Evolutionary conservation across 148 eudicot genomes (phyloP).

Genomic region (Diospyros lotus): DNA sequence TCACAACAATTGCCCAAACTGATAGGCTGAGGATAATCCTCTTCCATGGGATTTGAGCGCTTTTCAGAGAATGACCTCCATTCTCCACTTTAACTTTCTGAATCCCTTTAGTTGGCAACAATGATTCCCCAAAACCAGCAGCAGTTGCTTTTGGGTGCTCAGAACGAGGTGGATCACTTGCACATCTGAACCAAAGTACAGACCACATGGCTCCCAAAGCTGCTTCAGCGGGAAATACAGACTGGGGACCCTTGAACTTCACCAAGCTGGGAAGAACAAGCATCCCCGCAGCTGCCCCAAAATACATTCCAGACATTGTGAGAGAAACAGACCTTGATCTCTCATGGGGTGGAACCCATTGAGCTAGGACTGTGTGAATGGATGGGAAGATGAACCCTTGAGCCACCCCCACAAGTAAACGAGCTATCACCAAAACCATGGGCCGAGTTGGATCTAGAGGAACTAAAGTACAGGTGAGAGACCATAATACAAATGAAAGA

Average conservation of each 20-base stretch:
- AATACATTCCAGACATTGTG: slow-evolving; percentile 90
- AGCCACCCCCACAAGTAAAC: slow-evolving; percentile 82
- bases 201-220: slow-evolving; percentile 80
- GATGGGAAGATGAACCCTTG: slow-evolving; percentile 81
- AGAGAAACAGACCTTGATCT: slow-evolving; percentile 89
- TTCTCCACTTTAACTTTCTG: slow-evolving; percentile 50
- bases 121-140: slow-evolving; percentile 76
- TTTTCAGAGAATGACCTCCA: slow-evolving; percentile 36
- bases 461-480: slow-evolving; percentile 39
- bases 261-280: slow-evolving; percentile 77
- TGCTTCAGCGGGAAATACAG: slow-evolving; percentile 75
- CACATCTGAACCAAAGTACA: slow-evolving; percentile 65
- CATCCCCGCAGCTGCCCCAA: slow-evolving; percentile 89
- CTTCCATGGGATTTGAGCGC: slow-evolving; percentile 72
- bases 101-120: slow-evolving; percentile 57
- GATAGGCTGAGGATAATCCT: slow-evolving; percentile 61
- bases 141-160: slow-evolving; percentile 87
- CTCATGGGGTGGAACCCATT: slow-evolving; percentile 77
- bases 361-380: slow-evolving; percentile 23
- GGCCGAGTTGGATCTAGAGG: slow-evolving; percentile 74
- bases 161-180: slow-evolving; percentile 35
- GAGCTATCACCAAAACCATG: slow-evolving; percentile 57
- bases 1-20: slow-evolving; percentile 93
- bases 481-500: slow-evolving; percentile 79
- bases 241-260: slow-evolving; percentile 32